phyloP scores from a whole-genome alignment of 495 filamentous ascomycete genomes.

The Umbilicaria muhlenbergii region DNA sequence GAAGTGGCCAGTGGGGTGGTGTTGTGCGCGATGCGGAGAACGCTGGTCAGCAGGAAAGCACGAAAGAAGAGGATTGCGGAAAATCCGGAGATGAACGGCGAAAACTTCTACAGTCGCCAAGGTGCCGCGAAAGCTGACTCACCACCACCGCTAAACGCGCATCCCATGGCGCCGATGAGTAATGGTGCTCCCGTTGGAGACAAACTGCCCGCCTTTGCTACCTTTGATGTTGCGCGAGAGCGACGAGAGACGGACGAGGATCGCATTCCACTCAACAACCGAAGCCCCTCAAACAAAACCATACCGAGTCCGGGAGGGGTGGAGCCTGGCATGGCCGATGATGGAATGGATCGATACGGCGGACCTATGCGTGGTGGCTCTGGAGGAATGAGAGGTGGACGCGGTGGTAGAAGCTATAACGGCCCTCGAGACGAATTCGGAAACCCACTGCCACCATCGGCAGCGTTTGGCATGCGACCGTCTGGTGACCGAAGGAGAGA shows the following conservation, averaged over 20 bases:
- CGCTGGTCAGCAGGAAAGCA: conserved; percentile 81
- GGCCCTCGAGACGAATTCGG: conserved; percentile 52
- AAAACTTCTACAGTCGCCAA: conserved; percentile 74
- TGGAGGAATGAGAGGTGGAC: conserved; percentile 12
- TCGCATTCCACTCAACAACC: conserved; percentile 61
- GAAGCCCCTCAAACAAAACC: conserved; percentile 26
- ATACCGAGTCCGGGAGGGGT: conserved; percentile 12
- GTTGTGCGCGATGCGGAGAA: conserved; percentile 93
- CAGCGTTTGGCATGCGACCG: conserved; percentile 22
- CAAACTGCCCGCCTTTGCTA: conserved; percentile 56
- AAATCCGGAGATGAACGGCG: conserved; percentile 88
- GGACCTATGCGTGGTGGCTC: conserved; percentile 8
- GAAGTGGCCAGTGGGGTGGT: conserved; percentile 72
- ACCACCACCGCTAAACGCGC: conserved; percentile 28
- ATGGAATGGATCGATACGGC: conserved; percentile 12
- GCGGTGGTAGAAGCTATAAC: conserved; percentile 12
- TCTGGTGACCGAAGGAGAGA: conserved; percentile 21
- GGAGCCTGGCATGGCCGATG: conserved; percentile 11
- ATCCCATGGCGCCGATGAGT: conserved; percentile 39
- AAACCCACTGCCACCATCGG: conserved; percentile 39
- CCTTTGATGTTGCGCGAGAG: conserved; percentile 52
- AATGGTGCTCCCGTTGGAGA: conserved; percentile 36
- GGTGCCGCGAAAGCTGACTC: conserved; percentile 28
- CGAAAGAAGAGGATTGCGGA: conserved; percentile 80
- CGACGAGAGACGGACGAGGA: conserved; percentile 54